A percentile compares a stretch with the other conserved stretches of the same genome.
Evolutionary conservation across 2,329 filamentous ascomycete genomes (phyloP).

Genomic region (Endoconidiophora laricicola): DNA sequence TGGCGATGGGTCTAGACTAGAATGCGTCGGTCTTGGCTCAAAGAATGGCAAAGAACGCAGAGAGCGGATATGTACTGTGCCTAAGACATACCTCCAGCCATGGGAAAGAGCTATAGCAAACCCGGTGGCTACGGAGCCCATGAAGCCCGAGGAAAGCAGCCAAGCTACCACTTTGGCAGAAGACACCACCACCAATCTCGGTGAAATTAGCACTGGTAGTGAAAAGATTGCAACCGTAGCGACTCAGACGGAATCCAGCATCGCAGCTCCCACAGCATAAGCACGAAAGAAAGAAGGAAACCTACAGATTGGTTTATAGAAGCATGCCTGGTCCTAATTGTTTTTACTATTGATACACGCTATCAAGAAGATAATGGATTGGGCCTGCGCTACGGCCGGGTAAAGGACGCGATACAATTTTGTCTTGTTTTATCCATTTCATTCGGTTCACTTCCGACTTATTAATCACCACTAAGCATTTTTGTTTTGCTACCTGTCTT

Average conservation of each 20-base stretch:
- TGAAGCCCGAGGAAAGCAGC: neutral
- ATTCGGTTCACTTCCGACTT: neutral
- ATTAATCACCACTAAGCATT: neutral
- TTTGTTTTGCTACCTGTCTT: too few species aligned
- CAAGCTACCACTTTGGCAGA: constrained; percentile 3
- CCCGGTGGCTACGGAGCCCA: neutral
- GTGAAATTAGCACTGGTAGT: constrained; percentile 14
- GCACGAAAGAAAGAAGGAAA: neutral
- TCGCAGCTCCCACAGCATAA: constrained; percentile 4
- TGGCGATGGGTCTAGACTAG: constrained; percentile 28
- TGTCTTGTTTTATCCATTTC: neutral
- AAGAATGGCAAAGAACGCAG: constrained; percentile 27
- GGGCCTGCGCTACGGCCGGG: neutral
- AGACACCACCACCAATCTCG: constrained; percentile 5
- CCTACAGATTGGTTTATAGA: too few species aligned
- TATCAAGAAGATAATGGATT: neutral
- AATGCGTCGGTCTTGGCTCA: constrained; percentile 37
- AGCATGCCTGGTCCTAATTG: too few species aligned
- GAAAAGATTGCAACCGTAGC: constrained; percentile 14
- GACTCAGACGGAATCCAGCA: neutral
- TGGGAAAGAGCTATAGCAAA: constrained; percentile 9
- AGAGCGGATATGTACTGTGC: constrained; percentile 35
- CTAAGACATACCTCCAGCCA: constrained; percentile 24
- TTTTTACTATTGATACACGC: too few species aligned
- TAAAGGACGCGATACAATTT: constrained; percentile 7